Evolutionary conservation across 2,329 filamentous ascomycete species (phyloP), one percentile per base, ranked within the genome.

Genomic region (Nemania sp.): DNA sequence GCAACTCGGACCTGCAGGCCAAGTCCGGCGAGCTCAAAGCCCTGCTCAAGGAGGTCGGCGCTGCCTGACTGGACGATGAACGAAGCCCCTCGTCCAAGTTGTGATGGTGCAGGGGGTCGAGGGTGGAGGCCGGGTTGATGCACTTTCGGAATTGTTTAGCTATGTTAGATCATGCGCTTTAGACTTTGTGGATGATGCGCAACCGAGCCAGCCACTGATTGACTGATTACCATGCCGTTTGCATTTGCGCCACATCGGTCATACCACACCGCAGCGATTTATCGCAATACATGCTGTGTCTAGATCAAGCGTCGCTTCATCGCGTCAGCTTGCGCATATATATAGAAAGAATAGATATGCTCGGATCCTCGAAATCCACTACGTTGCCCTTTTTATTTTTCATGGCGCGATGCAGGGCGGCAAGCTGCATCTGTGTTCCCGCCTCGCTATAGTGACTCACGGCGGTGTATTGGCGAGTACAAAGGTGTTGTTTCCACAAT

Each of bases 1-100:
- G 96, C 74, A 98, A 98, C 88, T 97, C 93, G 26, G 95, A 96
- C 75, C 81, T 97, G 72, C 91, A 94, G 83, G 85, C 83, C 61
- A 80, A 80, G 61, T 88, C 86, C 81, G 88, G 88, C 81, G 79
- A 97, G 73, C 82, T 98, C 62, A 87, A 89, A 73, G 76, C 77
- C 35, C 80, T 96, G 74, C 82, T 93, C 79, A 86, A 87, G 82
- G 84, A 84, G 55, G 91, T 89, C 71, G 86, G 87, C 76, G 91
- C 90, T 73, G 69, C 90, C 70, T 92, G 84, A 82, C 73, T 75
- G 15, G 41, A 54, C 64, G 32, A 79, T 29, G 57, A 35, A n/a
- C 54, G 15, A 27, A 58, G 26, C 6, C 35, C 62, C 22, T 41
- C 49, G 22, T 60, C 56, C n/a, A 72, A 70, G 55, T 32, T 70